A percentile compares a stretch with the other conserved stretches of the same genome.
These are phyloP conservation scores for Trichoderma aggressivum DNA, from an alignment of 2,329 filamentous ascomycete genomes.

Conservation along the genomic window DNA sequence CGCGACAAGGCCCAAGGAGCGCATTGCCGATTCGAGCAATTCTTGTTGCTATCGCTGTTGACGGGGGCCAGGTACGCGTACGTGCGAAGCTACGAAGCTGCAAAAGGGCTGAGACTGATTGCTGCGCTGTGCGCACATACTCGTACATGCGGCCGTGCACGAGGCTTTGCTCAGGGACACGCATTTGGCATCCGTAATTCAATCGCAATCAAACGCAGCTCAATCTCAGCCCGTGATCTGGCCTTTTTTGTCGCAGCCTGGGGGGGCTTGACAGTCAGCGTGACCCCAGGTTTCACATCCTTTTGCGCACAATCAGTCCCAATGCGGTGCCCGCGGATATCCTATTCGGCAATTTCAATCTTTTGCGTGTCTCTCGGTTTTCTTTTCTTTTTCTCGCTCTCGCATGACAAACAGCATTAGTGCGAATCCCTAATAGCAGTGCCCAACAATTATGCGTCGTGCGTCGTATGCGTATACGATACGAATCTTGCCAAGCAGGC, in stretches of 20 bases:
- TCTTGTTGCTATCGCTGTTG: background rate
- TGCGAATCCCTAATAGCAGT: background rate
- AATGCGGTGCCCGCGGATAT: conserved; percentile 2
- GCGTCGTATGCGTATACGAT: background rate
- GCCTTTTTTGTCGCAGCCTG: conserved; percentile 3
- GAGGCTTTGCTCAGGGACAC: background rate
- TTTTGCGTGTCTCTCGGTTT: background rate
- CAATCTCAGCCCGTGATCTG: conserved; percentile 14
- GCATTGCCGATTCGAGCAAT: background rate
- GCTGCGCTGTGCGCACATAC: background rate
- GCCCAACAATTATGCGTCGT: background rate
- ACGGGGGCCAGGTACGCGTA: background rate
- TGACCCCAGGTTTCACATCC: conserved; percentile 16
- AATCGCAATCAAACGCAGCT: background rate
- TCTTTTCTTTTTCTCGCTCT: background rate
- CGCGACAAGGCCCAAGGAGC: background rate
- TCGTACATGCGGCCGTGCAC: background rate
- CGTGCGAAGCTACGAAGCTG: background rate
- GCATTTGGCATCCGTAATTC: background rate
- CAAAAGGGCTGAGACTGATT: background rate
- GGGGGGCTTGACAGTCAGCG: background rate
- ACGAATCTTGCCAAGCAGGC: background rate
- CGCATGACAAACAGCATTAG: background rate
- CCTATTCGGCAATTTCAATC: background rate
- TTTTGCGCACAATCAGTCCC: background rate